Conservation (phyloP, 2,329 filamentous ascomycete genomes). For the Rhynchosporium graminicola region DNA sequence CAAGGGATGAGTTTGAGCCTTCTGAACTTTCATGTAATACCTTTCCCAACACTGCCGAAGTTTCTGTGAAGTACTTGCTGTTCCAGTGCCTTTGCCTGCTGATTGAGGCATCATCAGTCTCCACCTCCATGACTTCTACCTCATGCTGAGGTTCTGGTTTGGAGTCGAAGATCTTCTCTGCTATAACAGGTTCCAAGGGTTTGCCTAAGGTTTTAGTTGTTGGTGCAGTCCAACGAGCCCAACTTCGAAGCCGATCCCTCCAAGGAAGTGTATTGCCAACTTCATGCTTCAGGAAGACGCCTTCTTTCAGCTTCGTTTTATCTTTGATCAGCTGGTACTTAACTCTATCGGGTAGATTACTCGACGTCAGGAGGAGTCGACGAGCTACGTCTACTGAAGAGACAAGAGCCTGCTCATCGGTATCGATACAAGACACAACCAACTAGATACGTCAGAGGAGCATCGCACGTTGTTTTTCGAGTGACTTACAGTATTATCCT, state of each 20-base stretch:
- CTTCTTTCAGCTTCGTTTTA: slow-evolving; percentile 12
- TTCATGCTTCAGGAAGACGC: slow-evolving; percentile 29
- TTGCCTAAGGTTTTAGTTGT: slow-evolving; percentile 12
- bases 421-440: slow-evolving; percentile 20
- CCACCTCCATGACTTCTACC: background rate
- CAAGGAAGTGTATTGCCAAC: slow-evolving; percentile 31
- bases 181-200: background rate
- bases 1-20: background rate
- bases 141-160: background rate
- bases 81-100: slow-evolving; percentile 19
- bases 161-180: background rate
- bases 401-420: slow-evolving; percentile 13
- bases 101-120: background rate
- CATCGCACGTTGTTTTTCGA: background rate
- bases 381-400: slow-evolving; percentile 28
- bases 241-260: slow-evolving; percentile 36
- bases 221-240: slow-evolving; percentile 37
- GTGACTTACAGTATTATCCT: slow-evolving; percentile 17
- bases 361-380: slow-evolving; percentile 34
- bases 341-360: slow-evolving; percentile 22
- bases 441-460: slow-evolving; percentile 21
- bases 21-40: slow-evolving; percentile 22
- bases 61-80: slow-evolving; percentile 25
- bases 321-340: slow-evolving; percentile 27
- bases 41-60: slow-evolving; percentile 33